phyloP scores from a whole-genome alignment of 257 asterid species.

The Lantana camara region DNA sequence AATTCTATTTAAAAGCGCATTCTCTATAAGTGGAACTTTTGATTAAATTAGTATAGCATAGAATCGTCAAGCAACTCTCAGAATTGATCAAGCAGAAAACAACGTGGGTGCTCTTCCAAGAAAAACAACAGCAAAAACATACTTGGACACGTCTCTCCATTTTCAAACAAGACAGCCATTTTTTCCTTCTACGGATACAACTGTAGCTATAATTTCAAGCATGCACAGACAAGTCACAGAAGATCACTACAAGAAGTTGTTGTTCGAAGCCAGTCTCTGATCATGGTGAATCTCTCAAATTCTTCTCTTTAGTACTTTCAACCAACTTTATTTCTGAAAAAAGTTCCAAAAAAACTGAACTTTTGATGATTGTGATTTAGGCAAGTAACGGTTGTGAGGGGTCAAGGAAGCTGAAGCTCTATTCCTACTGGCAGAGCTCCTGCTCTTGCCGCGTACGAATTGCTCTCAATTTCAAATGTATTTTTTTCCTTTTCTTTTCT shows the following conservation, averaged over 20 bases:
- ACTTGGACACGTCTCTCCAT: too few species aligned
- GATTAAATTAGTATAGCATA: too few species aligned
- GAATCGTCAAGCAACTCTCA: too few species aligned
- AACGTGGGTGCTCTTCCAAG: too few species aligned
- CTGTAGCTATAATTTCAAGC: too few species aligned
- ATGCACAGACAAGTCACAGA: not conserved
- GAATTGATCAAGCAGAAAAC: too few species aligned
- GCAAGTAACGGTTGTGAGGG: constrained; percentile 36
- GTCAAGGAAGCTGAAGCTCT: constrained; percentile 66
- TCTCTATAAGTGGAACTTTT: too few species aligned
- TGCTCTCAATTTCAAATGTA: constrained; percentile 80
- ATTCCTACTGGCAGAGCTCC: constrained; percentile 79
- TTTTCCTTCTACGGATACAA: too few species aligned
- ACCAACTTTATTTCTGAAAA: not conserved
- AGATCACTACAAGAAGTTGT: not conserved
- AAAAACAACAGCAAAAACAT: too few species aligned
- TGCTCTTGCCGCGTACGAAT: constrained; percentile 81
- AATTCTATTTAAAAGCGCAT: too few species aligned
- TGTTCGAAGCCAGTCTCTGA: not conserved
- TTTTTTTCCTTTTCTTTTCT: too few species aligned
- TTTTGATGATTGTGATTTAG: constrained; percentile 23
- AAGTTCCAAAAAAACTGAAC: not conserved
- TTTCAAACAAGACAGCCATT: too few species aligned
- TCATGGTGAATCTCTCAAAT: constrained; percentile 32
- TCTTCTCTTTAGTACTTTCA: not conserved